These are phyloP conservation scores for Candida peoriensis DNA, from an alignment of 805 yeast genomes.

Conservation along the genomic window DNA sequence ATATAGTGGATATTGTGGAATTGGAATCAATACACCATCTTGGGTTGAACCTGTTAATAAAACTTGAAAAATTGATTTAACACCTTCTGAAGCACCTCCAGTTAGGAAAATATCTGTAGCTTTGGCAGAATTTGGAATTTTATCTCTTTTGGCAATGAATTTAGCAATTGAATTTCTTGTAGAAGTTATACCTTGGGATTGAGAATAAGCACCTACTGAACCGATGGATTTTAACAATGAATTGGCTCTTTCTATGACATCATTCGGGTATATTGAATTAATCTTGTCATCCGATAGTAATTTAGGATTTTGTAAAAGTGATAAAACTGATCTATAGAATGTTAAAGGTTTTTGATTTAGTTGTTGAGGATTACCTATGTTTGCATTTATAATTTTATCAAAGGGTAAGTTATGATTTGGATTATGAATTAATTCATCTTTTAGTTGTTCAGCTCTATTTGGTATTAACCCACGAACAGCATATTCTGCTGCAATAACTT, in stretches of 20 bases:
- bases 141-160: slow-evolving; percentile 77
- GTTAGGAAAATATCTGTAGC: slow-evolving; percentile 79
- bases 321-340: slow-evolving; percentile 89
- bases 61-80: slow-evolving; percentile 68
- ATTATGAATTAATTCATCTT: slow-evolving; percentile 45
- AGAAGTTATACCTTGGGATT: slow-evolving; percentile 78
- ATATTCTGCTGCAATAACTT: slow-evolving; percentile 81
- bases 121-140: slow-evolving; percentile 54
- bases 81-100: slow-evolving; percentile 94
- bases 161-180: slow-evolving; percentile 77
- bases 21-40: slow-evolving; percentile 86
- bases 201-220: slow-evolving; percentile 92
- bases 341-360: slow-evolving; percentile 90
- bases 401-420: slow-evolving; percentile 66
- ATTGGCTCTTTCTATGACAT: slow-evolving; percentile 71
- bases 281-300: slow-evolving; percentile 34
- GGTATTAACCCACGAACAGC: slow-evolving; percentile 97
- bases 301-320: slow-evolving; percentile 81
- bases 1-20: slow-evolving; percentile 96
- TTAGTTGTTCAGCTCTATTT: slow-evolving; percentile 83
- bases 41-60: slow-evolving; percentile 55
- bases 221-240: slow-evolving; percentile 56
- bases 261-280: slow-evolving; percentile 43
- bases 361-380: slow-evolving; percentile 98
- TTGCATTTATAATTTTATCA: slow-evolving; percentile 74